Base-by-base conservation (phyloP, 257 asterid species). In the Solanum paucissectum region DNA sequence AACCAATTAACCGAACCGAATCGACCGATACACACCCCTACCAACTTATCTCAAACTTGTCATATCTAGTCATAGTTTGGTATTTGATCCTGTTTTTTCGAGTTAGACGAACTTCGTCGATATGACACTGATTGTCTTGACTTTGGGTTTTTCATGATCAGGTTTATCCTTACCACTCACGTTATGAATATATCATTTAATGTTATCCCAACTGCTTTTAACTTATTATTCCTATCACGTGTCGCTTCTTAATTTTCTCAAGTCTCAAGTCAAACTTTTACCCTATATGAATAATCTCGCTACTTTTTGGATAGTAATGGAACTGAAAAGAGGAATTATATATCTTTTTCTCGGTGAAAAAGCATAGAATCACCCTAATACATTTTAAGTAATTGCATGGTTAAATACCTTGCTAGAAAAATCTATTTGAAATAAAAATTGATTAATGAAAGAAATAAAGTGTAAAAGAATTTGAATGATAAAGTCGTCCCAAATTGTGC, bases 21-120 rank as follows among this genome's bases (percentile, higher is more conserved):
- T 29, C 29, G 29, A 29, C 29, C 29, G 29, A 29, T 29, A 29
- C 29, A 29, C 29, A 29, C 29, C 29, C 29, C 29, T 29, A 29
- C 5, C 12, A 58, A 58, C 60, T 5, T 52, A 52, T 52, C 60
- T 52, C 0, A 52, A 16, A 0, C 69, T 60, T 60, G 2, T 60
- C 69, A 21, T 60, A 1, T 1, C 4, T 60, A 13, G 29, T 7
- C 6, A 60, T 21, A 60, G 68, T 60, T 1, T 60, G 29, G 69
- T 23, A 6, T 23, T 20, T 2, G 3, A 9, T 60, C 13, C 6
- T 21, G 0, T 21, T 20, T 21, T 60, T 58, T 21, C 0, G 1
- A 12, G 72, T 1, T 11, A 64, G 7, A 27, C 8, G 0, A 5
- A 12, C 8, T 64, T 11, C 1, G 0, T 5, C 0, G 2, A 64